Evolutionary conservation across 75 land plant species (phyloP), one percentile per base, ranked within the genome.

Genomic region (Isoetes taiwanensis): DNA sequence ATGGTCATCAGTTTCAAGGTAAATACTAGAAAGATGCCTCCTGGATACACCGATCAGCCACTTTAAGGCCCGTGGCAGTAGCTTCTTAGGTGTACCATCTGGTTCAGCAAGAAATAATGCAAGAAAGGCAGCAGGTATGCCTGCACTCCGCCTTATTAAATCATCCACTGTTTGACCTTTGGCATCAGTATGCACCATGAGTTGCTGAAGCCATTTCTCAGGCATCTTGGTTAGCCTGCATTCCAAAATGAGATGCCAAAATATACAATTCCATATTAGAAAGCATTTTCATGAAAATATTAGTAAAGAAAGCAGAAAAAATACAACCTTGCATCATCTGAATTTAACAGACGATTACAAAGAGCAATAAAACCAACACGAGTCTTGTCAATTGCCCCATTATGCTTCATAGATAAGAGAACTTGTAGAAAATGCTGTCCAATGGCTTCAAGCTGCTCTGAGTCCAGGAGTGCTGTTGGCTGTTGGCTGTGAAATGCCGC

Each of bases 331-430:
- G 83, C 74, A 43, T 94, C 90, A 73, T 78, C 76, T 46, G 99
- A 94, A 64, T 83, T 82, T 41, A 94, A 78, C 33, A 94, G 76
- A 30, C 99, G 96, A 63, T 94, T 85, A 66, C 99, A 94, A 52
- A 94, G 96, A 37, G 99, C 96, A 43, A 94, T 84, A 55, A 94
- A 94, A 29, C 99, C 99, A 42, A 91, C 84, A 57, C 99, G 79
- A 26, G 99, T 94, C 73, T 94, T 94, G 63, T 94, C 99, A 61
- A 94, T 94, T 11, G 99, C 99, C 57, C 99, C 99, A 76, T 84
- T 94, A 42, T 94, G 99, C 63, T 94, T 94, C 99, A 94, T 94
- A 29, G 81, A 80, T 54, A 94, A 59, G 57, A 94, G 83, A 14
- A 94, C 96, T 74, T 88, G 83, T 70, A 94, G 54, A 41, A 94